A percentile compares a stretch with the other conserved stretches of the same genome.
Evolutionary conservation across 371 early-diverging fungal species (phyloP).

Genomic region (Circinella minor): DNA sequence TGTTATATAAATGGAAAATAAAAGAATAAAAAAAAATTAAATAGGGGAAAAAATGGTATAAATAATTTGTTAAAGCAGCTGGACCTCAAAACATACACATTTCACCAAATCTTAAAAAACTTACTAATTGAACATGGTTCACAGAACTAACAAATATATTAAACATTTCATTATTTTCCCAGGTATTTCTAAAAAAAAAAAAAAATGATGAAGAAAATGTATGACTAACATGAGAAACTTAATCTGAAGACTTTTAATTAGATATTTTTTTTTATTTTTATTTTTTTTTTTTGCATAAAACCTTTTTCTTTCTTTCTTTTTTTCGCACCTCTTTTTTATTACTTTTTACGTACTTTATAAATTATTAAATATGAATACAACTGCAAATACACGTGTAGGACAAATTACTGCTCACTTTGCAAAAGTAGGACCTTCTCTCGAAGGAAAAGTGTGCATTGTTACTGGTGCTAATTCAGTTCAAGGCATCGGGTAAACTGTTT

Average conservation of each 20-base stretch:
- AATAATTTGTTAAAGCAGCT: not conserved
- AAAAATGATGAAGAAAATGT: no score
- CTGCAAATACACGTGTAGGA: slow-evolving; percentile 40
- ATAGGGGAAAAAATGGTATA: not conserved
- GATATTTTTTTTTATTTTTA: no score
- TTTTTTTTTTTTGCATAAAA: no score
- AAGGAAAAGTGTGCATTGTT: slow-evolving; percentile 55
- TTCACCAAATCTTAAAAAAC: no score
- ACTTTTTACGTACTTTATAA: slow-evolving; percentile 11
- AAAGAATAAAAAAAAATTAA: not conserved
- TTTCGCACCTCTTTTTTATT: not conserved
- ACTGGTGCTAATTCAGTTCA: slow-evolving; percentile 55
- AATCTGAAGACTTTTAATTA: no score
- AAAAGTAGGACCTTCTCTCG: slow-evolving; percentile 34
- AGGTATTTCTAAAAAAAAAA: no score
- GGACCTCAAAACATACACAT: no score
- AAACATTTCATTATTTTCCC: not conserved
- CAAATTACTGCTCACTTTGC: slow-evolving; percentile 44
- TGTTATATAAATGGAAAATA: not conserved
- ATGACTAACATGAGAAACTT: no score
- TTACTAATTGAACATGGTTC: no score
- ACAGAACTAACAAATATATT: not conserved
- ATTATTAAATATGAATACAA: not conserved
- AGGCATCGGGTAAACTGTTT: slow-evolving; percentile 53
- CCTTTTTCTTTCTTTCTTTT: no score